Conservation (phyloP, 495 filamentous ascomycete genomes). For the Aspergillus bertholletiae region DNA sequence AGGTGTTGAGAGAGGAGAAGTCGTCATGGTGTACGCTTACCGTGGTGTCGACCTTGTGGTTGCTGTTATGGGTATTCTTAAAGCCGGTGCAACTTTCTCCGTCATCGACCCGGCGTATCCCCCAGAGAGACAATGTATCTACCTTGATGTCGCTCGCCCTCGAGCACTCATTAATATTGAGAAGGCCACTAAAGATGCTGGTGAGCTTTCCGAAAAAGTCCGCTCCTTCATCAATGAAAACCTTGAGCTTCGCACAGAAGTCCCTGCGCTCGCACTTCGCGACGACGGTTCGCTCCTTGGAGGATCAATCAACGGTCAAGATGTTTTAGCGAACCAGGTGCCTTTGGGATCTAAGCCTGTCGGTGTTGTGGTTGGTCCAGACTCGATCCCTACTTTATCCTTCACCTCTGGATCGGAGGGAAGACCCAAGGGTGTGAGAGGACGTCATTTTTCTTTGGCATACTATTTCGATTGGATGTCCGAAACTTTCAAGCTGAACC, state of each 20-base stretch:
- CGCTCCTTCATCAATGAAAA: slow-evolving; percentile 71
- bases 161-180: slow-evolving; percentile 76
- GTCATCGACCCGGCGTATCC: slow-evolving; percentile 91
- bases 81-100: slow-evolving; percentile 44
- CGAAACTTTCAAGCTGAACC: slow-evolving; percentile 68
- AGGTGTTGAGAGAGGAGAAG: slow-evolving; percentile 76
- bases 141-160: slow-evolving; percentile 84
- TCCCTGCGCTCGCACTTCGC: slow-evolving; percentile 71
- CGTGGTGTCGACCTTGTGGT: slow-evolving; percentile 55
- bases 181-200: slow-evolving; percentile 73
- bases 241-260: slow-evolving; percentile 66
- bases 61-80: slow-evolving; percentile 55
- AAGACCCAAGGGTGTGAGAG: slow-evolving; percentile 79
- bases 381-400: slow-evolving; percentile 75
- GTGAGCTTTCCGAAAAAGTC: slow-evolving; percentile 65
- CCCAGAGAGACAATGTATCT: slow-evolving; percentile 81
- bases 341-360: slow-evolving; percentile 54
- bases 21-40: slow-evolving; percentile 91
- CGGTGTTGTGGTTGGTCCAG: slow-evolving; percentile 81
- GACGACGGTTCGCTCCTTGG: slow-evolving; percentile 74
- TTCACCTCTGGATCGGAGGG: slow-evolving; percentile 91
- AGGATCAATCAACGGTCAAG: slow-evolving; percentile 59
- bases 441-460: slow-evolving; percentile 82
- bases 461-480: slow-evolving; percentile 96
- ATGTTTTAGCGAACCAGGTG: slow-evolving; percentile 57